Percentiles rank a stretch among this genome's conserved stretches.
Conservation (phyloP, 257 asterid genomes). For the Prunella vulgaris region DNA sequence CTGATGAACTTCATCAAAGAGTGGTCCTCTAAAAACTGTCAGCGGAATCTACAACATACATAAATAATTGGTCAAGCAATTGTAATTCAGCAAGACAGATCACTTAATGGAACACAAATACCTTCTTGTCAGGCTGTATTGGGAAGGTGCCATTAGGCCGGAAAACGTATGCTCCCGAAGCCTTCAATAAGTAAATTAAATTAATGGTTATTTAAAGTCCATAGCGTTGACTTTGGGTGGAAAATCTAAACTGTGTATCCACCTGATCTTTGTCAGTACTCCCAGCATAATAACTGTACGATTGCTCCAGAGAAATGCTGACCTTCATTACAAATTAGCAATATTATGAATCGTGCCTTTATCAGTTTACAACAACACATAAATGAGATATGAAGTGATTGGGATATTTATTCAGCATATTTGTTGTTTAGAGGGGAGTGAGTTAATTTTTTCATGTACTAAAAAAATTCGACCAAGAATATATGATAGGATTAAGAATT, state of each 20-base stretch:
- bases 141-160: conserved; percentile 77
- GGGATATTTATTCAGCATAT: neutral
- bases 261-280: conserved; percentile 57
- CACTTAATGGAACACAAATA: conserved; percentile 22
- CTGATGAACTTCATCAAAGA: conserved; percentile 93
- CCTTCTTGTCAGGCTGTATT: conserved; percentile 48
- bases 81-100: neutral
- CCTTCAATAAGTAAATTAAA: conserved; percentile 39
- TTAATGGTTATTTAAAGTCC: conserved; percentile 10
- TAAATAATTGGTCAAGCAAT: conserved; percentile 18
- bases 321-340: conserved; percentile 43
- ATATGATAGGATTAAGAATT: conserved; percentile 6
- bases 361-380: neutral
- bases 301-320: conserved; percentile 66
- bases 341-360: neutral
- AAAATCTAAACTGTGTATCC: conserved; percentile 2
- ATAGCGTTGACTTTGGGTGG: conserved; percentile 1
- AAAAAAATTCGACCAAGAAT: neutral
- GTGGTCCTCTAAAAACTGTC: conserved; percentile 67
- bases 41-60: conserved; percentile 41
- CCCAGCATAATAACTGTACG: conserved; percentile 77
- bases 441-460: neutral
- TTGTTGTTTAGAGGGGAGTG: neutral
- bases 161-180: conserved; percentile 90
- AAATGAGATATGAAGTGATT: neutral